Evolutionary conservation across 1,284 basidiomycete species (phyloP), one percentile per base, ranked within the genome.

Genomic region (Acaromyces ingoldii): DNA sequence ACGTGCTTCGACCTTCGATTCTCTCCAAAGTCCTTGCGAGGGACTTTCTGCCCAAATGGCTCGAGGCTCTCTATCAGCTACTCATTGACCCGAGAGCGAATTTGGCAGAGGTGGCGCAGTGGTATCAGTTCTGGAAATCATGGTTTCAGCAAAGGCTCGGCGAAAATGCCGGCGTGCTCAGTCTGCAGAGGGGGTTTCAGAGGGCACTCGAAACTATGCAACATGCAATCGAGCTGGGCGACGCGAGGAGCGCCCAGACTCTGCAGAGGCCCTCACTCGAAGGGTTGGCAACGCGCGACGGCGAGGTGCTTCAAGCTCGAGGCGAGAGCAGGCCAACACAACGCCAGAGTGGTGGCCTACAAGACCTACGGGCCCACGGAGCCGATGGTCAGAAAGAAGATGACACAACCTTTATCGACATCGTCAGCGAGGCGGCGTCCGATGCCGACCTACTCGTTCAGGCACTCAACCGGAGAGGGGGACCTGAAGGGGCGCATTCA

Each of bases 31-130:
- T 68, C 36, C 43, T 83, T 0, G 85, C 92, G 73, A 81, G 82
- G 6, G 90, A 91, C 67, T 93, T 98, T 79, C 95, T 97, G 81
- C 88, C 89, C 1, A 91, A 92, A 72, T 98, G 91, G 91, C 81
- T 98, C 45, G 84, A 89, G 38, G 84, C 88, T n/a, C 78, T 99
- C 31, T 85, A 91, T 68, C 77, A 88, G 36, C 97, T 92, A 95
- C 84, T 98, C 48, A 81, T 85, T 10, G 87, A 90, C 72, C 85
- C 89, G 0, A 81, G 79, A 25, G 86, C 85, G 65, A 90, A 85
- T 76, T 85, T 88, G 63, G 88, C 86, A 62, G 90, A 98, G 76
- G 88, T 98, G 3, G 88, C 87, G 1, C 82, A 86, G 57, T 97
- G 95, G 93, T 83, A 82, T 60, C 65, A 81, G 3, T 87, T 85